Evolutionary conservation across 352 stramenopile genomes (phyloP), one percentile per base, ranked within the genome.

Genomic region (Globisporangium alternatum): DNA sequence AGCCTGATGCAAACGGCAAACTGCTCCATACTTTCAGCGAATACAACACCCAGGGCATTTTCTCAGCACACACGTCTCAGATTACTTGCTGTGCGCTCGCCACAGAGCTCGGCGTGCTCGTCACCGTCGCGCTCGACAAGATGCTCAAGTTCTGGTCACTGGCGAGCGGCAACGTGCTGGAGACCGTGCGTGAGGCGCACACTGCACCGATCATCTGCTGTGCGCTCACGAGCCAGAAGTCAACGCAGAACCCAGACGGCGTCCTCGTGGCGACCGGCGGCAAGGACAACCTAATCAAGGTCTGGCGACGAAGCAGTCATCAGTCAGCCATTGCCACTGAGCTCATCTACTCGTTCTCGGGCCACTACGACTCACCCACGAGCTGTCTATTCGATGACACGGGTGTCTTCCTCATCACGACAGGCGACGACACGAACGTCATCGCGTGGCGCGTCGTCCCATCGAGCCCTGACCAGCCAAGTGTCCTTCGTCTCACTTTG

Each of bases 281-380:
- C 8, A 80, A 77, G 21, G 81, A 88, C 65, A 89, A 89, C 28
- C 56, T 86, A n/a, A 73, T 89, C 28, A 90, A 89, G 60, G 68
- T 90, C 0, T 89, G 81, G 81, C 61, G 70, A 3, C 65, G 70
- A 9, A 39, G 28, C 12, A 37, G 13, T 30, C 21, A 6, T 52
- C 51, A 58, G 22, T 30, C 48, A 55, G 1, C 19, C 41, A 1
- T 13, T 43, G 7, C 33, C 61, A 51, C 71, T 0, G 69, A 88
- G 48, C 84, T 72, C 25, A 60, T 89, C 15, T 87, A 72, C 60
- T 67, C 69, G 30, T 53, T 90, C 37, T 58, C 67, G 5, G 81
- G 81, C 12, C 80, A 90, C 56, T 83, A 80, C 31, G 81, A 90
- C 22, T 52, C 68, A 3, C 62, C 85, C 19, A 64, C 61, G 30